A percentile compares a stretch with the other conserved stretches of the same genome.
phyloP scores from a whole-genome alignment of 83 land plant species.

The Larix sibirica region DNA sequence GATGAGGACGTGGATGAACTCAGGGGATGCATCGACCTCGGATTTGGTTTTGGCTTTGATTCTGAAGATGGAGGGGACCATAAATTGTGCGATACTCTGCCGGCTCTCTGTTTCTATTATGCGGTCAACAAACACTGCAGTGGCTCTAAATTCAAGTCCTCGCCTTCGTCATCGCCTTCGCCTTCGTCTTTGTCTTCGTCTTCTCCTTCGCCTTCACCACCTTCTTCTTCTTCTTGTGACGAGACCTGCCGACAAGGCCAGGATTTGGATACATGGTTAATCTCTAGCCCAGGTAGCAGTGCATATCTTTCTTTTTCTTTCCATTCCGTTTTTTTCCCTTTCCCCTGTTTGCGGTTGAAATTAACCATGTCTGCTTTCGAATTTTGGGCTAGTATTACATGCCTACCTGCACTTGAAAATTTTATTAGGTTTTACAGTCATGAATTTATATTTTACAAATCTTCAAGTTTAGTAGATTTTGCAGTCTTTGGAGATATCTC shows the following conservation, averaged over 20 bases:
- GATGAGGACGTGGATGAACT: constrained; percentile 78
- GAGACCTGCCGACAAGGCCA: background rate
- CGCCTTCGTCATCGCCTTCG: background rate
- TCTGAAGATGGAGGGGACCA: constrained; percentile 31
- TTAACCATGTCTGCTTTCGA: too few species aligned
- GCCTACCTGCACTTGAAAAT: too few species aligned
- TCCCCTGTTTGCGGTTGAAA: too few species aligned
- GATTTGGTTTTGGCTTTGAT: constrained; percentile 62
- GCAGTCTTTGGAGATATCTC: too few species aligned
- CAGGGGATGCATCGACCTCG: constrained; percentile 63
- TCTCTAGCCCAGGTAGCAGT: constrained; percentile 28
- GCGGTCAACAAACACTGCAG: constrained; percentile 42
- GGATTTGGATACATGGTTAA: background rate
- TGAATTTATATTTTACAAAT: too few species aligned
- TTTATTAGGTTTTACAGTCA: too few species aligned
- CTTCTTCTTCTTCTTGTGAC: background rate
- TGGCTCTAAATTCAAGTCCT: constrained; percentile 14
- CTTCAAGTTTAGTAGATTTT: too few species aligned
- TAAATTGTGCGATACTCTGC: constrained; percentile 50
- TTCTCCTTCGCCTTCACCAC: background rate
- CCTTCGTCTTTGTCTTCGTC: background rate
- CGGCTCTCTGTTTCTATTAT: constrained; percentile 59
- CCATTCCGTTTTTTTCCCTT: too few species aligned
- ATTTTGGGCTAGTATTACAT: too few species aligned
- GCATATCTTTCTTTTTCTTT: background rate